Base-by-base conservation (phyloP, 2,329 filamentous ascomycete genomes). In the Apiospora hydei region DNA sequence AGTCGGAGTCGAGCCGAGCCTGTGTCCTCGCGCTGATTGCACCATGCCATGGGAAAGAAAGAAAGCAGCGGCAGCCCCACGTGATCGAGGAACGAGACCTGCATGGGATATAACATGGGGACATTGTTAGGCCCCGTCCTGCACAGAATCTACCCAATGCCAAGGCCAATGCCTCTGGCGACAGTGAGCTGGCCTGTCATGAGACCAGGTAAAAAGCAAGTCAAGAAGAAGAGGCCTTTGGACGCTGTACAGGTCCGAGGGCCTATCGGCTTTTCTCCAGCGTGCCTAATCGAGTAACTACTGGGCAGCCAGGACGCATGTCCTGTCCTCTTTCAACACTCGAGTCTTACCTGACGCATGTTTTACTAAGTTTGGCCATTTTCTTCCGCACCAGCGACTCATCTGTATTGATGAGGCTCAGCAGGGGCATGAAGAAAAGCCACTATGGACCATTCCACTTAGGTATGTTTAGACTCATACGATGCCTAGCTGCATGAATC, bases 191-290 rank as follows among this genome's bases (percentile, higher is more conserved):
- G 57, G 34, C 57, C 34, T n/a, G 57, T 41, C 57, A 64, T 41
- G 57, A 64, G 57, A 41, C 57, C 34, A 38, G 11, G 21, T 4
- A n/a, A 64, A 61, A 64, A 64, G 57, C 57, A 64, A 64, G 34
- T 64, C 57, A 3, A 64, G 30, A 41, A 16, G 30, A 21, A n/a
- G 30, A 41, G 57, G 18, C 30, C 21, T 30, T n/a, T n/a, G 57
- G 30, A 7, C 16, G n/a, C 30, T 21, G 53, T 2, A 14, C 6
- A 8, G 16, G 16, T 6, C 7, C 3, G 30, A 64, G 7, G 30
- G 57, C 57, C 57, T 64, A 64, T 64, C 57, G 34, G 57, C 57
- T 41, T n/a, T 18, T 18, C 30, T 64, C 57, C 18, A 64, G 57
- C 4, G 21, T 41, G 57, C 57, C 57, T 14, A 41, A 64, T 64